Percentiles rank a stretch among this genome's conserved stretches.
Evolutionary conservation across 179 eudicot genomes (phyloP).

Genomic region (Sideroxylon spinosum): DNA sequence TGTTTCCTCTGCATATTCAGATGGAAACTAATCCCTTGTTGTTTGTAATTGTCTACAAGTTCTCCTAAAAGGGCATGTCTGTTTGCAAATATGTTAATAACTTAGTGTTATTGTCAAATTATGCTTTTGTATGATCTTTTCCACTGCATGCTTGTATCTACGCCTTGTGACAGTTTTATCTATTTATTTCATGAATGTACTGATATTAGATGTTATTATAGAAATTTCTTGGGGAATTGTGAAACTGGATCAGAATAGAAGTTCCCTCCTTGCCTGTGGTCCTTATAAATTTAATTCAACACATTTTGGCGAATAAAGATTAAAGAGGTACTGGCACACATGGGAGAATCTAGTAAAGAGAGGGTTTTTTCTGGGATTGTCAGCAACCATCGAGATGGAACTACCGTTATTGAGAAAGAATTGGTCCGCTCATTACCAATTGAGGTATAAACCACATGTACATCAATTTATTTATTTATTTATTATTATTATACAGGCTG

Average conservation of each 20-base stretch:
- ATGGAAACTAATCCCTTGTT: neutral
- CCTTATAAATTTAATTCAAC: neutral
- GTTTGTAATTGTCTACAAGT: neutral
- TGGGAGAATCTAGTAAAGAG: conserved; percentile 9
- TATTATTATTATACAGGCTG: neutral
- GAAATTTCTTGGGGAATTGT: neutral
- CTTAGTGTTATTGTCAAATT: neutral
- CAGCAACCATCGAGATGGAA: conserved; percentile 26
- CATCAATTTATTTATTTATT: neutral
- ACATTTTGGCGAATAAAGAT: neutral
- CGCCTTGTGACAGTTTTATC: neutral
- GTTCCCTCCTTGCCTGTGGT: neutral
- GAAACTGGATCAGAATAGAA: neutral
- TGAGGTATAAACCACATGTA: conserved; percentile 21
- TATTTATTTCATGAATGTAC: conserved; percentile 1
- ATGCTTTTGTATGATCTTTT: conserved; percentile 4
- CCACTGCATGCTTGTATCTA: neutral
- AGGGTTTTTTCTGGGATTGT: conserved; percentile 23
- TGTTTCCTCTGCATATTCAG: neutral
- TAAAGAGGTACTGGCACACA: neutral
- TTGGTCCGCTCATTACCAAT: conserved; percentile 17
- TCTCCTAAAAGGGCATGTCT: neutral
- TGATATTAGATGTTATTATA: neutral
- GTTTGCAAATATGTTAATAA: neutral
- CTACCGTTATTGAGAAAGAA: conserved; percentile 18